Evolutionary conservation across 2,329 filamentous ascomycete genomes (phyloP).

Genomic region (Microdochium nivale): DNA sequence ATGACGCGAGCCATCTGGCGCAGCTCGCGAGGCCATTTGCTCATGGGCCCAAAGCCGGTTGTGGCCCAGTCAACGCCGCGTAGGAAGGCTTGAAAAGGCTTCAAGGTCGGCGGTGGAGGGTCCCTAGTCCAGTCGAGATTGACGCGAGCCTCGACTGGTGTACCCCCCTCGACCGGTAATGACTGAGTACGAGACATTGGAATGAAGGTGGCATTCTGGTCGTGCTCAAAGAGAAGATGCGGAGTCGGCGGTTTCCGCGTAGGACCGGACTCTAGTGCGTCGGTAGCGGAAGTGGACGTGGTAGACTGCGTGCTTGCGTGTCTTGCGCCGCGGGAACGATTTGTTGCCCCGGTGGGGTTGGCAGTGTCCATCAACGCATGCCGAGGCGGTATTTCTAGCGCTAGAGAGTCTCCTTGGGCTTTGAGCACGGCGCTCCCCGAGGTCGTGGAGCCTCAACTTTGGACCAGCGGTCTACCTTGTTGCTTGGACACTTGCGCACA

Average conservation of each 20-base stretch:
- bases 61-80: conserved; percentile 29
- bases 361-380: too few relatives aligned
- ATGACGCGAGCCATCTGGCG: conserved; percentile 24
- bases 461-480: too few relatives aligned
- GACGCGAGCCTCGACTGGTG: not conserved
- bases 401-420: too few relatives aligned
- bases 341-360: too few relatives aligned
- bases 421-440: too few relatives aligned
- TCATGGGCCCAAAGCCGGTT: conserved; percentile 30
- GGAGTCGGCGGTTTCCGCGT: not conserved
- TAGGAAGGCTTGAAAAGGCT: conserved; percentile 14
- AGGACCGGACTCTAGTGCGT: not conserved
- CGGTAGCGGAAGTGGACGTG: not conserved
- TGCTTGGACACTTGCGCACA: too few relatives aligned
- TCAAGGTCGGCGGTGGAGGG: conserved; percentile 5
- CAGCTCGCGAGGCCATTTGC: conserved; percentile 28
- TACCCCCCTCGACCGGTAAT: too few relatives aligned
- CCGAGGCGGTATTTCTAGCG: too few relatives aligned
- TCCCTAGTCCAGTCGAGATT: conserved; percentile 14
- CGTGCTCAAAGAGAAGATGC: not conserved
- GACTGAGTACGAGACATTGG: not conserved
- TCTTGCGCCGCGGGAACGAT: too few relatives aligned
- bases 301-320: not conserved
- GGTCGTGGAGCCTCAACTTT: too few relatives aligned
- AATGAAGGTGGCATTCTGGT: not conserved